These are phyloP conservation scores for Forsythia suspensa DNA, from an alignment of 257 asterid genomes.

Conservation along the genomic window DNA sequence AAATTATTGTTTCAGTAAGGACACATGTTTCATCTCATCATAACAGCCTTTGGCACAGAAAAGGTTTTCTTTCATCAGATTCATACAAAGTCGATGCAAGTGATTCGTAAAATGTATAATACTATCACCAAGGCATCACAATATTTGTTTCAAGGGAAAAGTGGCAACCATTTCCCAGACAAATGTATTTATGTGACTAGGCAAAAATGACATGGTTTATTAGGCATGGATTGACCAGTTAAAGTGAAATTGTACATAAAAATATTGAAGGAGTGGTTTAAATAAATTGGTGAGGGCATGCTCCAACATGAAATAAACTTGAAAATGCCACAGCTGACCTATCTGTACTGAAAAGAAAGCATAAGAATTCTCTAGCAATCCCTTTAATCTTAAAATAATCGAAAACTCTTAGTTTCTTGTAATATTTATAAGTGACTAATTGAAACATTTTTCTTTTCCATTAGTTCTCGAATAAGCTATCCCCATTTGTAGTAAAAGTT, in stretches of 20 bases:
- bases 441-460: background rate
- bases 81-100: background rate
- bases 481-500: background rate
- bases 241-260: too few relatives aligned
- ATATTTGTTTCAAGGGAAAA: background rate
- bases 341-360: background rate
- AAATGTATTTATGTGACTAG: background rate
- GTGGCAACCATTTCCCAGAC: background rate
- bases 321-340: background rate
- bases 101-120: background rate
- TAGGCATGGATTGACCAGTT: too few relatives aligned
- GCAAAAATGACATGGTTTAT: background rate
- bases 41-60: background rate
- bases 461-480: background rate
- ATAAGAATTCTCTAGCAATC: background rate
- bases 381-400: background rate
- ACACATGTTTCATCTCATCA: background rate
- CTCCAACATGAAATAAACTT: background rate
- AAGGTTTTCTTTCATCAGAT: background rate
- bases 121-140: background rate
- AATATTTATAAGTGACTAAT: background rate
- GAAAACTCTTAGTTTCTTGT: background rate
- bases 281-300: background rate
- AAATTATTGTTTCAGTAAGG: background rate
- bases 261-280: too few relatives aligned